These are phyloP conservation scores for Adansonia grandidieri DNA, from an alignment of 441 rosid species.

Conservation along the genomic window DNA sequence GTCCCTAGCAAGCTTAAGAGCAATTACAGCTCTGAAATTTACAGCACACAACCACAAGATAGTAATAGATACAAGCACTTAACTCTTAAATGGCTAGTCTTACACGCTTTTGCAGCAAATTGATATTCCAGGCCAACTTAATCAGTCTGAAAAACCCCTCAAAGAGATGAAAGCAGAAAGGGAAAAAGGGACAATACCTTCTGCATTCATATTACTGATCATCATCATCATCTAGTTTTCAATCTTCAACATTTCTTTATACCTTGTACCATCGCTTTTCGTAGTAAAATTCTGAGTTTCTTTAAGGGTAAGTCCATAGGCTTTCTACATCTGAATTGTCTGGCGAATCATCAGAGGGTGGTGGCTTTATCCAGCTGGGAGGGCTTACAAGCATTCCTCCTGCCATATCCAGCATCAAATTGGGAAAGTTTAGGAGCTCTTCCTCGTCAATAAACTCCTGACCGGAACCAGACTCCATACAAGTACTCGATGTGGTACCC, in stretches of 20 bases:
- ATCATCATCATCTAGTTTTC: conserved; percentile 8
- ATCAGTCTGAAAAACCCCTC: conserved; percentile 1
- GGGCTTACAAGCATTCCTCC: conserved; percentile 89
- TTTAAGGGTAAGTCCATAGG: conserved; percentile 66
- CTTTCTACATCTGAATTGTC: conserved; percentile 63
- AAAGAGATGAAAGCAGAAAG: neutral
- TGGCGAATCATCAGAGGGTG: conserved; percentile 59
- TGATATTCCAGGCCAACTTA: neutral
- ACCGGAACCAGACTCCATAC: conserved; percentile 9
- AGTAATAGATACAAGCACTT: neutral
- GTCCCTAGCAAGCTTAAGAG: neutral
- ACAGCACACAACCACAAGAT: neutral
- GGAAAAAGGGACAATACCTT: neutral
- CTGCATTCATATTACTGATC: neutral
- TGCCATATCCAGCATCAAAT: conserved; percentile 84
- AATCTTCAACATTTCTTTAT: neutral
- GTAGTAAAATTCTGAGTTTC: neutral
- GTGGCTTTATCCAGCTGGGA: conserved; percentile 60
- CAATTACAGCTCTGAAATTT: neutral
- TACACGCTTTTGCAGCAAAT: neutral
- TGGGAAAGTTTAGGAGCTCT: conserved; percentile 78
- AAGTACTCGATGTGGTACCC: neutral
- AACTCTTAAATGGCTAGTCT: neutral
- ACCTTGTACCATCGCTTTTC: neutral
- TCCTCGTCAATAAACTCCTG: conserved; percentile 74